Conservation (phyloP, 345 rosid species). For the Populus pruinosa region DNA sequence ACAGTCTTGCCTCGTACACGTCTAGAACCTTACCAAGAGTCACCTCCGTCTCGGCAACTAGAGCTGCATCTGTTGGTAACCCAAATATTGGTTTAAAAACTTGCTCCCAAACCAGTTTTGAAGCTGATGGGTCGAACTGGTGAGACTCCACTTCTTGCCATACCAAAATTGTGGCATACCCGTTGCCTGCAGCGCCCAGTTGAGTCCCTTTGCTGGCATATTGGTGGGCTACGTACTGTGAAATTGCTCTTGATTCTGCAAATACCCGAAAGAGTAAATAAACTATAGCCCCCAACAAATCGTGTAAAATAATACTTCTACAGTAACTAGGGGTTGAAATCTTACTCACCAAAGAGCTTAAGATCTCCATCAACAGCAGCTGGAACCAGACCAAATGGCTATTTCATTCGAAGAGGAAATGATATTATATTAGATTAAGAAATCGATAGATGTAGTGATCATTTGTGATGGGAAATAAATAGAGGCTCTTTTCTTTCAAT, state of each 20-base stretch:
- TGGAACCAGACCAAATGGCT: not conserved
- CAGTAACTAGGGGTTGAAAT: not conserved
- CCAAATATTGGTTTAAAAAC: not conserved
- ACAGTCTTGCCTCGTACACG: conserved; percentile 42
- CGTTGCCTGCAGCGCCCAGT: not conserved
- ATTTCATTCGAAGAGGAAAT: not conserved
- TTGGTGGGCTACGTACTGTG: not conserved
- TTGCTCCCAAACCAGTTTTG: not conserved
- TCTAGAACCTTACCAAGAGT: conserved; percentile 44
- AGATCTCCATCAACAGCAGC: not conserved
- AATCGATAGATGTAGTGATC: not conserved
- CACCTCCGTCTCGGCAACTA: conserved; percentile 19
- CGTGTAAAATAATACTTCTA: not conserved
- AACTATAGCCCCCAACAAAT: not conserved
- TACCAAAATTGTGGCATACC: not conserved
- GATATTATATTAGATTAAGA: not conserved
- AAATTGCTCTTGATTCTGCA: not conserved
- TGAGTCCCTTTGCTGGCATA: not conserved
- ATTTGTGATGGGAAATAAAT: not conserved
- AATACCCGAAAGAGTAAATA: not conserved
- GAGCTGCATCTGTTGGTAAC: not conserved
- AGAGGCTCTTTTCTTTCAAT: not conserved
- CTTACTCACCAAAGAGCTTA: not conserved
- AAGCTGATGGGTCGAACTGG: not conserved
- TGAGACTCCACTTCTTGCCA: not conserved